Evolutionary conservation across 2,329 filamentous ascomycete genomes (phyloP), one percentile per base, ranked within the genome.

Genomic region (Thielaviopsis euricoi): DNA sequence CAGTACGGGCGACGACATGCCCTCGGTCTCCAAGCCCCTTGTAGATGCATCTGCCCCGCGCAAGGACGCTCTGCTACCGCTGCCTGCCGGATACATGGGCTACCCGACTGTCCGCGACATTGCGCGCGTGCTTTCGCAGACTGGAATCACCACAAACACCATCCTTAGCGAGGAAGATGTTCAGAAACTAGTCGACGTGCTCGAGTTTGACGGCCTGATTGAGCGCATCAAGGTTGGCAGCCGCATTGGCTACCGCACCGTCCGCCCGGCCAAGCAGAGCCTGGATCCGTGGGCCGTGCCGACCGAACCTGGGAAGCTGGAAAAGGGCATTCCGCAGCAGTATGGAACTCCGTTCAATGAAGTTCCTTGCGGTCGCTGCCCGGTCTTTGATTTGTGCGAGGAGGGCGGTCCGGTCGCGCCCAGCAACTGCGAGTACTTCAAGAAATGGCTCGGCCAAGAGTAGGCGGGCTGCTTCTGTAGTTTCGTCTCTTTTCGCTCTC

Each of bases 381-480:
- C 93, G 0, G 91, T 96, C 2, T 95, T 95, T 68, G 86, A 93
- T 59, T 77, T 97, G 1, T 98, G 93, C 68, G 86, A 88, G 63
- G 88, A 95, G 61, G 89, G 89, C 6, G 91, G 91, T 0, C 88
- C 89, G 0, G 89, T 98, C 22, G 94, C 85, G 65, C 88, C 91
- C 0, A 85, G 82, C 63, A 95, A 86, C 55, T 98, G 93, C 70
- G 85, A 89, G 57, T 98, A 98, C 67, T 96, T 95, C 66, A 80
- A 86, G 62, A 80, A 83, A 56, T 98, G 93, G 93, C 71, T 96
- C 52, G 78, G 73, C 0, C 65, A 73, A 62, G 71, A 76, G 53
- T 69, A 64, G 69, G 23, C 21, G 17, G 23, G 23, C 6, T 33
- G 49, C 56, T 26, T 22, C 25, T 26, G 50, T 37, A 21, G 49